These are phyloP conservation scores for Acacia melanoxylon DNA, from an alignment of 306 rosid genomes.

Conservation along the genomic window DNA sequence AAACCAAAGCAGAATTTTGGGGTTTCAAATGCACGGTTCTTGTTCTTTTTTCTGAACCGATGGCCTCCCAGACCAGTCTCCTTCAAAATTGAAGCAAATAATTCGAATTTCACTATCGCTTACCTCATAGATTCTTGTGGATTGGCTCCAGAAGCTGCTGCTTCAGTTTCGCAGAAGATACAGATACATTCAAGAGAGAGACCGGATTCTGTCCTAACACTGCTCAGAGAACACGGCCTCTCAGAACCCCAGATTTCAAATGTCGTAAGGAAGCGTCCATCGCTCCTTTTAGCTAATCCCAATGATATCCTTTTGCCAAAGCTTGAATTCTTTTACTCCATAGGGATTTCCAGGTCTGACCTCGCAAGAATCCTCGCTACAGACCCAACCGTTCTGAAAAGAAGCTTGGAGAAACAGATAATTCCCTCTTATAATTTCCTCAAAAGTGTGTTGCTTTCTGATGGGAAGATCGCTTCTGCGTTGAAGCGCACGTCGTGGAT, in stretches of 20 bases:
- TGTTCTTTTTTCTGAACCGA: neutral
- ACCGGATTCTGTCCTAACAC: slow-evolving; percentile 24
- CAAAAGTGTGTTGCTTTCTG: slow-evolving; percentile 20
- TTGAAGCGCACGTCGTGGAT: slow-evolving; percentile 33
- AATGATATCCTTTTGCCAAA: slow-evolving; percentile 19
- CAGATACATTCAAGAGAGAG: slow-evolving; percentile 16
- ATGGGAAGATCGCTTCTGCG: slow-evolving; percentile 26
- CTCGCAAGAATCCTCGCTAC: slow-evolving; percentile 29
- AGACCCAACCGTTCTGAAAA: slow-evolving; percentile 27
- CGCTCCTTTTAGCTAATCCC: slow-evolving; percentile 26
- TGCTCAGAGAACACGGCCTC: slow-evolving; percentile 28
- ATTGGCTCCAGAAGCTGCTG: slow-evolving; percentile 25
- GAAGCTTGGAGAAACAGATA: slow-evolving; percentile 37
- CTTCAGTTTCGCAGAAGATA: slow-evolving; percentile 23
- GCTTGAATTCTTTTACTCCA: slow-evolving; percentile 22
- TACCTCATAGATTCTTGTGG: slow-evolving; percentile 33
- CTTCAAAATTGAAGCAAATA: neutral
- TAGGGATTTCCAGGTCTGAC: slow-evolving; percentile 29
- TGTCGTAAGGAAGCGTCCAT: slow-evolving; percentile 30
- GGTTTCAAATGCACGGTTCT: neutral
- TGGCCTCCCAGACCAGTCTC: neutral
- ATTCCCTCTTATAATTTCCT: slow-evolving; percentile 33
- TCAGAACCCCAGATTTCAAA: slow-evolving; percentile 31
- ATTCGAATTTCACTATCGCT: slow-evolving; percentile 10
- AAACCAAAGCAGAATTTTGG: slow-evolving; percentile 11